Evolutionary conservation across 768 basidiomycete species (phyloP), one percentile per base, ranked within the genome.

Genomic region (Suillus hirtellus): DNA sequence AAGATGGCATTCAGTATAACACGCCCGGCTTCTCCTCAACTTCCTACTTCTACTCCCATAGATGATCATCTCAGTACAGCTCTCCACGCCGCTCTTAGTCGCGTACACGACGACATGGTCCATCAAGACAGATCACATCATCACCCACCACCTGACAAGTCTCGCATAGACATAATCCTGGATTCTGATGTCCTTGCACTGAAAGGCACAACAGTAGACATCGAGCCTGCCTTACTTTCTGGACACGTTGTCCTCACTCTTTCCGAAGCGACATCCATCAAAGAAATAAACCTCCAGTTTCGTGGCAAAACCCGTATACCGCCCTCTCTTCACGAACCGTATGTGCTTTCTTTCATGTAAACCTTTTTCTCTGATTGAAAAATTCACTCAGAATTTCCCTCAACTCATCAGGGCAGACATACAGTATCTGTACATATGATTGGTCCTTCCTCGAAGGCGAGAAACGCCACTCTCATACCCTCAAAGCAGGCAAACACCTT

Each of bases 371-470:
- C 43, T 27, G 10, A 17, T n/a, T 42, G 10, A 3, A 17, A 27
- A 27, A 24, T 53, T 7, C 37, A 24, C 17, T 14, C 56, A 74
- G 73, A 46, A 60, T 65, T 31, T 27, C 72, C 37, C 64, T 75
- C 49, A 61, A 66, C n/a, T 11, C 62, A 0, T 73, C 83, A 0
- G 77, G 79, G 11, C 73, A 84, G 63, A 85, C 82, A 19, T 89
- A 87, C 70, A 78, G 84, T 49, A 76, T 95, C 49, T 90, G 89
- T 75, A 85, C 84, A 63, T 93, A 96, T 71, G 92, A 95, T 65
- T 96, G 93, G 95, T 90, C 92, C 17, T 96, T 97, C 79, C 87
- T 96, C 56, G 89, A 93, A 69, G 91, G 92, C 62, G 86, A 89
- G 69, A 90, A 87, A 75, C 82, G 81, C 47, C 88, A 90, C 70